phyloP scores from a whole-genome alignment of 768 basidiomycete genomes.

The Tylopilus plumbeoviolaceoides region DNA sequence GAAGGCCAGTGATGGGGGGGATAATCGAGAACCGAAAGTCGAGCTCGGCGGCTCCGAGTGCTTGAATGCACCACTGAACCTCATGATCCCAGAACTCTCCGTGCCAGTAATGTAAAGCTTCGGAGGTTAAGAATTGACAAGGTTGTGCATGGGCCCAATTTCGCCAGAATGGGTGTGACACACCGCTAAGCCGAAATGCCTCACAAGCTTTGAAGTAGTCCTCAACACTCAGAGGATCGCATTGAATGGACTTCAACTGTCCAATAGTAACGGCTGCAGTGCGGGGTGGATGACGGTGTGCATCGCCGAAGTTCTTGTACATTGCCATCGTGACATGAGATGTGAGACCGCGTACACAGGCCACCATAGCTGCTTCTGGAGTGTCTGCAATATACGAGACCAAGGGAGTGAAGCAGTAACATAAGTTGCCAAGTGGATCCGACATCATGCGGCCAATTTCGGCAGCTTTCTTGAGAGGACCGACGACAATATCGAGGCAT shows the following conservation, averaged over 20 bases:
- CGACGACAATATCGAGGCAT: neutral
- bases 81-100: neutral
- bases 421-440: neutral
- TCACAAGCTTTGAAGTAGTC: neutral
- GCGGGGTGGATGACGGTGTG: neutral
- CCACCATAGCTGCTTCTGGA: neutral
- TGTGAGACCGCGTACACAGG: neutral
- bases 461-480: too few species aligned
- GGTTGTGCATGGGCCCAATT: neutral
- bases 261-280: neutral
- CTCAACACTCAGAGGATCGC: neutral
- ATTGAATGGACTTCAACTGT: neutral
- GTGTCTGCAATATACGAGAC: neutral
- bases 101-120: neutral
- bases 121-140: neutral
- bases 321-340: neutral
- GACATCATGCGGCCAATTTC: too few species aligned
- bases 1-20: conserved; percentile 19
- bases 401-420: neutral
- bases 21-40: neutral
- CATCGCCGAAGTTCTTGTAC: neutral
- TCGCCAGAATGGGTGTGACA: neutral
- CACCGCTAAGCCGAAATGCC: neutral
- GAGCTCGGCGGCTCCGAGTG: neutral
- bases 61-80: neutral